Percentiles rank a stretch among this genome's conserved stretches.
These are phyloP conservation scores for Anastatica hierochuntica DNA, from an alignment of 345 rosid genomes.

Conservation along the genomic window DNA sequence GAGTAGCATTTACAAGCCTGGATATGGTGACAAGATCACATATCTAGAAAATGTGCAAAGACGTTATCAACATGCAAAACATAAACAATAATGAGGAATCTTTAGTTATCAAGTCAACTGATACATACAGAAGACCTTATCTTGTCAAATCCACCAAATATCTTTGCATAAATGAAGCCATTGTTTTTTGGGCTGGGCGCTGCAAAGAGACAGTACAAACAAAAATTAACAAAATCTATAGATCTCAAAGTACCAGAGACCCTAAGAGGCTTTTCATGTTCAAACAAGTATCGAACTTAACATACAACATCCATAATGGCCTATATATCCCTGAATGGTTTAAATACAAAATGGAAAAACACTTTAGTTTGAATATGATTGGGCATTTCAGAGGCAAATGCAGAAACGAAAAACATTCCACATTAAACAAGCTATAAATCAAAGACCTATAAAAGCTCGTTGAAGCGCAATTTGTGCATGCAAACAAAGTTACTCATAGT, in stretches of 20 bases:
- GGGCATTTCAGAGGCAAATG: neutral
- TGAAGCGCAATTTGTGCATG: neutral
- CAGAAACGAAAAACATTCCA: neutral
- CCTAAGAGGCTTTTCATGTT: neutral
- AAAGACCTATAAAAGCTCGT: neutral
- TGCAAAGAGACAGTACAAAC: conserved; percentile 23
- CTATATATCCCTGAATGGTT: neutral
- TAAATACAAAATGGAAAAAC: neutral
- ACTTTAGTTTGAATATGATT: neutral
- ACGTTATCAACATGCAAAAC: conserved; percentile 28
- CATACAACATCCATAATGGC: neutral
- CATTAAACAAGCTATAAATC: neutral
- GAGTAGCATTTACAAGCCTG: conserved; percentile 99
- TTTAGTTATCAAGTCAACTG: conserved; percentile 4
- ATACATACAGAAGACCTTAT: conserved; percentile 76
- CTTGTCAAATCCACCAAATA: conserved; percentile 91
- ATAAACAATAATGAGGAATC: neutral
- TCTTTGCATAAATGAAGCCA: conserved; percentile 79
- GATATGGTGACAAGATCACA: conserved; percentile 99
- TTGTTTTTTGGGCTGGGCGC: conserved; percentile 49
- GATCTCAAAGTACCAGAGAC: neutral
- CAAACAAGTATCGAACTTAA: conserved; percentile 1
- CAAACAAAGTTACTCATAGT: conserved; percentile 10
- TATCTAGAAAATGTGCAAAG: conserved; percentile 75
- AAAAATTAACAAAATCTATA: conserved; percentile 8